Conservation (phyloP, 192 early-diverging fungal species). For the Coemansia interrupta region DNA sequence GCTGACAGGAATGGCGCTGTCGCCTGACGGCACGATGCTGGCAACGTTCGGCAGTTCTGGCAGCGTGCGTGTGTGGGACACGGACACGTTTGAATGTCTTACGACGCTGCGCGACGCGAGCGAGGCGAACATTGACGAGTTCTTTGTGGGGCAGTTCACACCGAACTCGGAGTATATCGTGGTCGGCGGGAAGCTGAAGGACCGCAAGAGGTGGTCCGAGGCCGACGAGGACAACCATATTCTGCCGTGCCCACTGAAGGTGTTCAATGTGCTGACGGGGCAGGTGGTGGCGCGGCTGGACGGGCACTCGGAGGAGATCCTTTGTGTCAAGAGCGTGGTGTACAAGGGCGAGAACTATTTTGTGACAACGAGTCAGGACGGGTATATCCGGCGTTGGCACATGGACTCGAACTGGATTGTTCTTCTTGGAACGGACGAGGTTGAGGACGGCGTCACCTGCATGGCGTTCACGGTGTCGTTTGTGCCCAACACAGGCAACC, state of each 20-base stretch:
- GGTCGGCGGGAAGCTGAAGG: constrained; percentile 88
- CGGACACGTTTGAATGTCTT: constrained; percentile 66
- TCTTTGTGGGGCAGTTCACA: constrained; percentile 79
- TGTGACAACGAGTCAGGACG: constrained; percentile 90
- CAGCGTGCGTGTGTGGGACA: constrained; percentile 75
- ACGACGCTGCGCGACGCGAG: constrained; percentile 68
- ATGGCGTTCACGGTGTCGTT: constrained; percentile 97
- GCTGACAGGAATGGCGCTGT: constrained; percentile 80
- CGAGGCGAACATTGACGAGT: constrained; percentile 87
- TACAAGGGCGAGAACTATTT: constrained; percentile 81
- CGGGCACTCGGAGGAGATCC: constrained; percentile 85
- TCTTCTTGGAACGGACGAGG: constrained; percentile 60
- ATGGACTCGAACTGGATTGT: constrained; percentile 75
- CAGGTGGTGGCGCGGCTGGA: constrained; percentile 74
- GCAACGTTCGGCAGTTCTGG: constrained; percentile 84
- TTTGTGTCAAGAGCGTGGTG: constrained; percentile 72
- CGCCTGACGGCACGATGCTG: constrained; percentile 78
- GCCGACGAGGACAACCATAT: constrained; percentile 94
- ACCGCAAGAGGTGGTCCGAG: constrained; percentile 80
- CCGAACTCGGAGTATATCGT: constrained; percentile 63
- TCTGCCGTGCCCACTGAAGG: constrained; percentile 87
- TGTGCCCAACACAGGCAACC: constrained; percentile 89
- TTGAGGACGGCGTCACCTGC: constrained; percentile 82
- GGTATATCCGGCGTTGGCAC: constrained; percentile 88
- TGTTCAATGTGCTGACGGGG: constrained; percentile 81